Evolutionary conservation across 257 asterid genomes (phyloP).

Genomic region (Verbascum thapsus): DNA sequence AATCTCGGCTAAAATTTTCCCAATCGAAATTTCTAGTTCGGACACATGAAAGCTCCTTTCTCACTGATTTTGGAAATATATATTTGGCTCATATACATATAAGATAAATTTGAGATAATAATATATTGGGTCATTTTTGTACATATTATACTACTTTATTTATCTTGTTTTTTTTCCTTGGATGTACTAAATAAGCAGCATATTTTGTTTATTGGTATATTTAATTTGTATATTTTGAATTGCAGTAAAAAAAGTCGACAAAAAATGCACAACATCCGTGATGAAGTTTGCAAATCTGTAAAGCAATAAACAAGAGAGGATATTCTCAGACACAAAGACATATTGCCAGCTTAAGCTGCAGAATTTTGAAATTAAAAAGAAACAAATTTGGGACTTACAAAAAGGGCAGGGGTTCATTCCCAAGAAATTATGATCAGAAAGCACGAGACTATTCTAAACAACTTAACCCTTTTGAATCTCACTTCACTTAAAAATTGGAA

Average conservation of each 20-base stretch:
- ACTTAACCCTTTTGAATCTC: background rate
- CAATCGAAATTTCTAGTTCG: no score
- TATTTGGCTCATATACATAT: slow-evolving; percentile 17
- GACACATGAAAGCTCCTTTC: background rate
- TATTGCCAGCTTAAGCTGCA: slow-evolving; percentile 33
- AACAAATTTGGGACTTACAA: slow-evolving; percentile 31
- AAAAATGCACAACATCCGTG: slow-evolving; percentile 35
- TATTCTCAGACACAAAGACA: slow-evolving; percentile 44
- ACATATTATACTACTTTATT: no score
- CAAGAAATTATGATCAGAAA: slow-evolving; percentile 38
- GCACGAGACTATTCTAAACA: slow-evolving; percentile 30
- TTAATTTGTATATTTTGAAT: background rate
- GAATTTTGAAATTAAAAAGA: slow-evolving; percentile 27
- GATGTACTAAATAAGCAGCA: no score
- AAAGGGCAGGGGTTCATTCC: slow-evolving; percentile 41
- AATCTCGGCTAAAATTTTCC: no score
- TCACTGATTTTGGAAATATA: slow-evolving; percentile 22
- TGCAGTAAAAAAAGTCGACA: slow-evolving; percentile 25
- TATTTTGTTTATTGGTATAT: no score
- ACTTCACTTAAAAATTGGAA: background rate
- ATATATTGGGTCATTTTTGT: no score
- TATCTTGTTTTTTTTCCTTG: no score
- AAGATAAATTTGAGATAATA: background rate
- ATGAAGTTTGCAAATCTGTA: slow-evolving; percentile 40
- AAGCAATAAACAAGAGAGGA: slow-evolving; percentile 39